These are phyloP conservation scores for Terfezia claveryi DNA, from an alignment of 495 filamentous ascomycete genomes.

Conservation along the genomic window DNA sequence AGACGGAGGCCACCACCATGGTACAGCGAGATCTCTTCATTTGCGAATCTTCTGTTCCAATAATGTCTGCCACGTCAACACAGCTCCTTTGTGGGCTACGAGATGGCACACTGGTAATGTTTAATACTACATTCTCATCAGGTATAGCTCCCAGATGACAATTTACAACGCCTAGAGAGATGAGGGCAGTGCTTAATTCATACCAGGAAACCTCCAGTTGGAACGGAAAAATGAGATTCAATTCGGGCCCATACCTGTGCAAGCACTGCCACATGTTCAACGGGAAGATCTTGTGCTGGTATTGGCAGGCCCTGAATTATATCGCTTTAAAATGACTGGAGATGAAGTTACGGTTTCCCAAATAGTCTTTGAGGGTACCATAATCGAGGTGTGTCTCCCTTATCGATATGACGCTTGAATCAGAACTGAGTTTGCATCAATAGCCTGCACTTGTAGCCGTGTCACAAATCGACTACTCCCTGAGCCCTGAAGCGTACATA, in stretches of 20 bases:
- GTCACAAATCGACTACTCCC: constrained; percentile 12
- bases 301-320: constrained; percentile 17
- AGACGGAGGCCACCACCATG: neutral
- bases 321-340: constrained; percentile 16
- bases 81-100: constrained; percentile 15
- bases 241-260: constrained; percentile 18
- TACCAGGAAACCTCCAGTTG: constrained; percentile 9
- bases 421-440: too few species aligned
- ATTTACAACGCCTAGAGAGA: too few species aligned
- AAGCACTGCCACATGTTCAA: constrained; percentile 11
- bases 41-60: constrained; percentile 15
- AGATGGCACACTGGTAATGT: constrained; percentile 12
- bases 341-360: constrained; percentile 13
- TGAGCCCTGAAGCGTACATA: constrained; percentile 10
- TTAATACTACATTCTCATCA: constrained; percentile 10
- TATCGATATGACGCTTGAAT: too few species aligned
- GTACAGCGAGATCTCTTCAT: constrained; percentile 11
- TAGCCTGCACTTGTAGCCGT: constrained; percentile 16
- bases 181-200: too few species aligned
- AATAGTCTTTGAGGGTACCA: constrained; percentile 15
- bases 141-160: constrained; percentile 1
- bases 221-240: constrained; percentile 35
- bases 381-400: constrained; percentile 10
- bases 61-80: constrained; percentile 5
- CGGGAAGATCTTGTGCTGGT: constrained; percentile 15